Percentiles rank a stretch among this genome's conserved stretches.
Evolutionary conservation across 305 asterid species (phyloP).

Genomic region (Fraxinus baroniana): DNA sequence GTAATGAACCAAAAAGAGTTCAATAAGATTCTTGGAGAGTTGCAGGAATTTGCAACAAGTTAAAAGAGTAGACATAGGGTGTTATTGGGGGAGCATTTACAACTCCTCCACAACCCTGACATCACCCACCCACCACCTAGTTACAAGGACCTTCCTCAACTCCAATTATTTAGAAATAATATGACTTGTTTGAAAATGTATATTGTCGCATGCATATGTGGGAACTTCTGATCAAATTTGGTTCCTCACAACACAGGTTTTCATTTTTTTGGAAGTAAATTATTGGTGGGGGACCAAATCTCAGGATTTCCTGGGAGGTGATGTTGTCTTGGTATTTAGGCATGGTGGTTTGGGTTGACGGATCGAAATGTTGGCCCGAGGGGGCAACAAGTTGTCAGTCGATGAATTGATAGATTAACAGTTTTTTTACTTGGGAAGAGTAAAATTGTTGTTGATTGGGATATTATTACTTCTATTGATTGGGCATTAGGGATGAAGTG

Average conservation of each 20-base stretch:
- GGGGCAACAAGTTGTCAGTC: not conserved
- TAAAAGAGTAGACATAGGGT: not conserved
- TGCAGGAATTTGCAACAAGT: constrained; percentile 1
- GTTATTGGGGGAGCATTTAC: not conserved
- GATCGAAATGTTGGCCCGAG: not conserved
- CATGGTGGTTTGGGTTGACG: not conserved
- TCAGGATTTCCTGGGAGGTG: not conserved
- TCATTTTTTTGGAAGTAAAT: not conserved
- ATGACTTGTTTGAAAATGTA: not conserved
- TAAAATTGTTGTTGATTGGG: not conserved
- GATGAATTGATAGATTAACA: not conserved
- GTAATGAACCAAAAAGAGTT: not conserved
- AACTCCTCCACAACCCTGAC: not conserved
- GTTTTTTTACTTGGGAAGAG: not conserved
- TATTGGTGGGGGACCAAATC: not conserved
- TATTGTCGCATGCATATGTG: not conserved
- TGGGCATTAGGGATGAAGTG: not conserved
- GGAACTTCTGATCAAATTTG: not conserved
- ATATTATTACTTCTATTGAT: not conserved
- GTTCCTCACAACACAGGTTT: not conserved
- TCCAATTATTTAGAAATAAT: not conserved
- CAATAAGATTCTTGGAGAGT: constrained; percentile 13
- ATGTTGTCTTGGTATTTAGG: not conserved
- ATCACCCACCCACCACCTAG: not conserved
- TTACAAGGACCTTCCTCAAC: not conserved